These are phyloP conservation scores for Allantophomopsis lycopodina DNA, from an alignment of 2,329 filamentous ascomycete genomes.

Conservation along the genomic window DNA sequence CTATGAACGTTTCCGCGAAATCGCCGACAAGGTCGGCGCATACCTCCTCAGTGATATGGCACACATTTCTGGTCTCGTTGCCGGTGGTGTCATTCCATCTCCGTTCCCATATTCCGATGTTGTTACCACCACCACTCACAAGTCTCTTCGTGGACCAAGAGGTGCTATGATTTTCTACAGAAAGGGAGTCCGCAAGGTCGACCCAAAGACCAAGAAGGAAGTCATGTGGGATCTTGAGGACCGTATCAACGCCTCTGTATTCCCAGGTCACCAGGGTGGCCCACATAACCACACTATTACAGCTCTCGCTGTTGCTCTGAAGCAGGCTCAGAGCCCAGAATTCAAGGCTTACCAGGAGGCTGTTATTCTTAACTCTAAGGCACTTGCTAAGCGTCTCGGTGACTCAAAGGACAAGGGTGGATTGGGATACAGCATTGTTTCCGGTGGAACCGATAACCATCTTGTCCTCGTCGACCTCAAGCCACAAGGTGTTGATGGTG, in stretches of 20 bases:
- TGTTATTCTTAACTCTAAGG: conserved; percentile 82
- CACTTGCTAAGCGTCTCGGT: conserved; percentile 58
- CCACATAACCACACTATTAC: conserved; percentile 99
- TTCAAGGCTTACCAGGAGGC: conserved; percentile 89
- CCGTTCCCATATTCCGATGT: conserved; percentile 87
- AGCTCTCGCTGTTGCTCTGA: conserved; percentile 82
- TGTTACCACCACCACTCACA: conserved; percentile 96
- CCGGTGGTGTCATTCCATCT: conserved; percentile 79
- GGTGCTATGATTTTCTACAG: conserved; percentile 99
- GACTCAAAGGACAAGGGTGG: conserved; percentile 55
- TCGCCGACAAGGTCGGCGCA: conserved; percentile 80
- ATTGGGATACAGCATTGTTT: conserved; percentile 78
- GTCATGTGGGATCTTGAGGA: conserved; percentile 81
- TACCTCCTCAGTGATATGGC: conserved; percentile 96
- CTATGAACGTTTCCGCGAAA: conserved; percentile 82
- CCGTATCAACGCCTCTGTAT: conserved; percentile 92
- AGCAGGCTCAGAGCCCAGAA: conserved; percentile 79
- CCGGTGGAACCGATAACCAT: conserved; percentile 94
- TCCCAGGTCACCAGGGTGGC: conserved; percentile 94
- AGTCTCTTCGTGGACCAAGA: conserved; percentile 86
- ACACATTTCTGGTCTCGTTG: conserved; percentile 88
- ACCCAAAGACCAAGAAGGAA: conserved; percentile 76
- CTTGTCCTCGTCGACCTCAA: conserved; percentile 88
- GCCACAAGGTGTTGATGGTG: conserved; percentile 75
- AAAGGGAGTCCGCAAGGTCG: conserved; percentile 72